Base-by-base conservation (phyloP, 495 filamentous ascomycete genomes). In the Xylaria cubensis region DNA sequence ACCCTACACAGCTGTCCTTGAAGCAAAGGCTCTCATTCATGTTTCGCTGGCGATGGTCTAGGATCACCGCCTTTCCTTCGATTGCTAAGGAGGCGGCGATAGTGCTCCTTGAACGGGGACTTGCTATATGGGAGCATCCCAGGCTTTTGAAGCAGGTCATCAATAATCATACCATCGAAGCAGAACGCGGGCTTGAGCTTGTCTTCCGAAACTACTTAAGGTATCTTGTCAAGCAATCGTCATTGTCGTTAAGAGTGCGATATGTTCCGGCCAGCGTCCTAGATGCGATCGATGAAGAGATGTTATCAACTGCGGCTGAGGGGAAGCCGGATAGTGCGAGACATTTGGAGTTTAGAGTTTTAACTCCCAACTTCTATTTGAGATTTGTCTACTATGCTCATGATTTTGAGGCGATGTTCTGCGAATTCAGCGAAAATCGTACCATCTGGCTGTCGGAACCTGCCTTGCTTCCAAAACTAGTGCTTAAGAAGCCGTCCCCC, bases 321-420 rank as follows among this genome's bases (percentile, higher is more conserved):
- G 29, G 70, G 44, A 42, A 67, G n/a, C 29, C 61, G 7, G 42
- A 26, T 4, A n/a, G 42, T 36, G 62, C 55, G 4, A 73, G 83
- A 15, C 61, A 81, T 17, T 32, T 89, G 2, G 83, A 86, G 48
- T 77, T 92, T 71, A 85, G 84, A 36, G 77, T 90, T 21, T 78
- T 89, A 1, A 89, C 86, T 0, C 89, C 90, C 1, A 82, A 78
- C 1, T 92, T 92, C 75, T 92, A 92, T 77, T 82, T 86, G 55
- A 80, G 85, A 58, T 86, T 91, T 58, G 84, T 87, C 26, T 80
- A 85, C 72, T 88, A 89, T 71, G 74, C 82, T 9, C 80, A 88
- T 73, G 79, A 84, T 34, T 74, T 86, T 17, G 85, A 88, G 72
- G 88, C 83, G 1, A 76, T 91, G 44, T 81, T 85, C 53, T 78